These are phyloP conservation scores for Euphorbia pulcherrima DNA, from an alignment of 345 rosid species.

Conservation along the genomic window DNA sequence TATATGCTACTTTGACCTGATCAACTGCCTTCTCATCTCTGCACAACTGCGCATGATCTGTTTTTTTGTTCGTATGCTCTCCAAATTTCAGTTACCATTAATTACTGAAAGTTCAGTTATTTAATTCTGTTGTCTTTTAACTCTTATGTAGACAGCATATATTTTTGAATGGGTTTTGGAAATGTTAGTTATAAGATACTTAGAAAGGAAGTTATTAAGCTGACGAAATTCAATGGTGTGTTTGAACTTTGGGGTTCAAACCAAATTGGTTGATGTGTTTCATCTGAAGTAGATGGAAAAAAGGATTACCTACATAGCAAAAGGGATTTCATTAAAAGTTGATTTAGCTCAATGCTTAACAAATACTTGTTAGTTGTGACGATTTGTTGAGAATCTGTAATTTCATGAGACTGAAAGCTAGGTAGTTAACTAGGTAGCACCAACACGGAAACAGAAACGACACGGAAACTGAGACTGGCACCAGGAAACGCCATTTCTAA, in stretches of 20 bases:
- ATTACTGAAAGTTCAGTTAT: too few species aligned
- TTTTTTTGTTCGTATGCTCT: too few species aligned
- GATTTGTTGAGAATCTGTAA: neutral
- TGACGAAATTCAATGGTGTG: constrained; percentile 74
- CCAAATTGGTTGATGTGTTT: neutral
- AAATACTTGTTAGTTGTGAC: neutral
- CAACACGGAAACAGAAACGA: too few species aligned
- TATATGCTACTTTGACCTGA: too few species aligned
- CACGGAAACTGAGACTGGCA: too few species aligned
- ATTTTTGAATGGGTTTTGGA: too few species aligned
- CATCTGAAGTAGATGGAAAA: neutral
- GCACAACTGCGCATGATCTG: too few species aligned
- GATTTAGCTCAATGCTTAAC: neutral
- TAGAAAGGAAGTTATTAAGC: constrained; percentile 70
- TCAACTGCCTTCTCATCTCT: too few species aligned
- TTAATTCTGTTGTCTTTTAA: too few species aligned
- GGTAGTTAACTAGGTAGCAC: neutral
- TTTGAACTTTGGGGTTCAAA: neutral
- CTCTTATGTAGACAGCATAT: too few species aligned
- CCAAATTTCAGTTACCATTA: too few species aligned
- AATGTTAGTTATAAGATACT: constrained; percentile 42
- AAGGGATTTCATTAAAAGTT: neutral
- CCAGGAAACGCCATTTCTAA: too few species aligned
- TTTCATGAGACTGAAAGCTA: neutral
- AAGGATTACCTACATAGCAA: neutral